Evolutionary conservation across 495 filamentous ascomycete species (phyloP).

Genomic region (Aspergillus conjunctus): DNA sequence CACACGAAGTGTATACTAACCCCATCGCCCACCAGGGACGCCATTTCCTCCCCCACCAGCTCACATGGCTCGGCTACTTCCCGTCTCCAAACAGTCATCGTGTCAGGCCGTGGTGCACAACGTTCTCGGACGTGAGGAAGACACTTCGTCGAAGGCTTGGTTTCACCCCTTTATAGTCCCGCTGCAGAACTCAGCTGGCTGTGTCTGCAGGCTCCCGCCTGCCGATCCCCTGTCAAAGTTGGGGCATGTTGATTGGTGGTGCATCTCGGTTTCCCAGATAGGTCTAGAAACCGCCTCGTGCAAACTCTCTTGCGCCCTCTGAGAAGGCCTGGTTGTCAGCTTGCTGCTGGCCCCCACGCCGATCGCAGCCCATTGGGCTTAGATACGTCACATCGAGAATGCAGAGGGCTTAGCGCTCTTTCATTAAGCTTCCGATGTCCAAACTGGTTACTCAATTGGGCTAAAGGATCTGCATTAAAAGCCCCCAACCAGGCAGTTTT

Average conservation of each 20-base stretch:
- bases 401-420: too few species aligned
- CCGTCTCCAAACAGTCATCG: constrained; percentile 23
- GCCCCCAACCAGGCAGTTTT: too few species aligned
- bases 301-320: background rate
- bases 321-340: constrained; percentile 5
- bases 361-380: constrained; percentile 5
- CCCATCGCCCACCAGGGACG: constrained; percentile 38
- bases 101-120: background rate
- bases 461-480: too few species aligned
- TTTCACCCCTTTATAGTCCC: background rate
- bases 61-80: constrained; percentile 30
- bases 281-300: constrained; percentile 7
- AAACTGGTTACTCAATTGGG: too few species aligned
- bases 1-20: constrained; percentile 26
- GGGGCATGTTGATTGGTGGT: constrained; percentile 14
- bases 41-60: constrained; percentile 40
- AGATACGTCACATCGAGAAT: too few species aligned
- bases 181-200: background rate
- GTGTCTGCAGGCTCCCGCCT: too few species aligned
- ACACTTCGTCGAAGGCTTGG: background rate
- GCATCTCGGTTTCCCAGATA: constrained; percentile 17
- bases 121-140: background rate
- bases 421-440: too few species aligned
- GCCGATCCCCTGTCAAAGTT: too few species aligned
- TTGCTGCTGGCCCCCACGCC: constrained; percentile 6